These are phyloP conservation scores for Cryphonectria japonica DNA, from an alignment of 2,329 filamentous ascomycete species.

Conservation along the genomic window DNA sequence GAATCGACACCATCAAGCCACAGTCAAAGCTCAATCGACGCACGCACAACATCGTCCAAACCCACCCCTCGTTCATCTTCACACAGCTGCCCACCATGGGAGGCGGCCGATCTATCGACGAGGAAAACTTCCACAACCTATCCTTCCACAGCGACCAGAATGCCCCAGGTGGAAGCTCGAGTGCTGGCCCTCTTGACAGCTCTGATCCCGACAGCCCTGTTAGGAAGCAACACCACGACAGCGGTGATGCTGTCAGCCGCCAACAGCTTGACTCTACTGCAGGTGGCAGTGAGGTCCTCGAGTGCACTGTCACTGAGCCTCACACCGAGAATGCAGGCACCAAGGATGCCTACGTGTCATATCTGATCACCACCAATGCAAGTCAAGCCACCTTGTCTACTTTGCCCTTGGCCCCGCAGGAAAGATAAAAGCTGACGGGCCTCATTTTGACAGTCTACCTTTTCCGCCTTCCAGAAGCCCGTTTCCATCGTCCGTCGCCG, in stretches of 20 bases:
- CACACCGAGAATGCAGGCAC: conserved; percentile 96
- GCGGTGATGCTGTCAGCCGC: conserved; percentile 52
- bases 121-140: conserved; percentile 79
- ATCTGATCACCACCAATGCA: conserved; percentile 88
- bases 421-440: conserved; percentile 1
- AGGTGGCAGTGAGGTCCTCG: conserved; percentile 71
- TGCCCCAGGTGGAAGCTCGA: conserved; percentile 42
- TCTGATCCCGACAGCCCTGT: conserved; percentile 35
- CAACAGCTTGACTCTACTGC: conserved; percentile 63
- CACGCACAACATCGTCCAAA: neutral
- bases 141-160: conserved; percentile 73
- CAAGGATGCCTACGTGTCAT: conserved; percentile 96
- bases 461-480: conserved; percentile 86
- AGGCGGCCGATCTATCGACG: conserved; percentile 44
- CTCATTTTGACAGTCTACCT: conserved; percentile 72
- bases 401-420: conserved; percentile 5
- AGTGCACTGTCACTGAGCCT: conserved; percentile 81
- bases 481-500: conserved; percentile 81
- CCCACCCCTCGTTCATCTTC: neutral
- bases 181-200: conserved; percentile 31
- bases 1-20: neutral
- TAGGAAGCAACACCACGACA: conserved; percentile 42
- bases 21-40: neutral
- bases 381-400: neutral
- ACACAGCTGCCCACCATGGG: conserved; percentile 37